Conservation (phyloP, 768 basidiomycete genomes). For the Tricholoma furcatifolium region DNA sequence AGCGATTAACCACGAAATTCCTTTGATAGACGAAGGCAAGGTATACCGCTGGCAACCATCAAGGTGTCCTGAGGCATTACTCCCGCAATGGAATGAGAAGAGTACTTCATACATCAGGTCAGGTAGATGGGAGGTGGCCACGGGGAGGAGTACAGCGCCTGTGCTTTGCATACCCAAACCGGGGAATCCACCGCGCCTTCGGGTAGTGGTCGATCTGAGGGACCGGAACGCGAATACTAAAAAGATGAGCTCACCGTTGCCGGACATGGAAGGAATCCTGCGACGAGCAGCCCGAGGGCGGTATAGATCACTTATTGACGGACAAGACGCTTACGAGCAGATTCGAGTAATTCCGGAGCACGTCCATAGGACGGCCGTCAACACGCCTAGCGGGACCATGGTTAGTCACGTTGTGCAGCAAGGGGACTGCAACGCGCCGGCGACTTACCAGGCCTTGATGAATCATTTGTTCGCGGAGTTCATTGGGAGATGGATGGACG, state of each 20-base stretch:
- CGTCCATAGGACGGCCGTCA: conserved; percentile 1
- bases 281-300: neutral
- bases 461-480: too few species aligned
- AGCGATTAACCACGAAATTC: too few species aligned
- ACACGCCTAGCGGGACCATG: conserved; percentile 15
- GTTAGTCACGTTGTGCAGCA: too few species aligned
- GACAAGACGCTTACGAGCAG: conserved; percentile 14
- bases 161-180: conserved; percentile 20
- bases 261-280: too few species aligned
- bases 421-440: too few species aligned
- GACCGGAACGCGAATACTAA: too few species aligned
- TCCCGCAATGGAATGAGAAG: conserved; percentile 28
- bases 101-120: conserved; percentile 26
- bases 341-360: conserved; percentile 10
- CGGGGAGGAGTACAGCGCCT: conserved; percentile 31
- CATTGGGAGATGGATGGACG: too few species aligned
- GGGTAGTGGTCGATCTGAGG: too few species aligned
- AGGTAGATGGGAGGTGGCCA: too few species aligned
- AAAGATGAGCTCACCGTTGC: too few species aligned
- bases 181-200: neutral
- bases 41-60: conserved; percentile 35
- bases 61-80: conserved; percentile 35
- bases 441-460: too few species aligned
- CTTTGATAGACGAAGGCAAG: conserved; percentile 29
- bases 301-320: too few species aligned